phyloP scores from a whole-genome alignment of 768 basidiomycete species.

The Boletus sp. region DNA sequence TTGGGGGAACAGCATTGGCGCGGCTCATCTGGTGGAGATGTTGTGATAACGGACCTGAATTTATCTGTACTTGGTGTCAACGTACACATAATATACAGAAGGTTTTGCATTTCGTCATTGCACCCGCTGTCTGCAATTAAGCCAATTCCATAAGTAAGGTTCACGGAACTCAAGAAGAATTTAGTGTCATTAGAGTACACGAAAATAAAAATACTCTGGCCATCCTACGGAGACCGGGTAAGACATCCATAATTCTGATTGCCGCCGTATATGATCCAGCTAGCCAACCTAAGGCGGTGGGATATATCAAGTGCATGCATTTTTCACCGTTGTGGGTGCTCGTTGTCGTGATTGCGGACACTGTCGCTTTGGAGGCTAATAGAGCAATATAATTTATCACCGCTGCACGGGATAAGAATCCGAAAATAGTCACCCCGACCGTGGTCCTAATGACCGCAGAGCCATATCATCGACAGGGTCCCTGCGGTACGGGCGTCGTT shows the following conservation, averaged over 20 bases:
- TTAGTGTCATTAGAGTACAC: constrained; percentile 18
- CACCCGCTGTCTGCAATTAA: constrained; percentile 19
- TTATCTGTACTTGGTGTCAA: constrained; percentile 20
- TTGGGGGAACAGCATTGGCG: neutral
- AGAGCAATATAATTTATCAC: constrained; percentile 22
- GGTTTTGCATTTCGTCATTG: constrained; percentile 18
- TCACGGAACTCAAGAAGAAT: constrained; percentile 11
- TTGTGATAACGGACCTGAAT: constrained; percentile 25
- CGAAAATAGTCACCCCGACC: constrained; percentile 36
- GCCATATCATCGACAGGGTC: constrained; percentile 62
- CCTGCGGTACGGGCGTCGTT: constrained; percentile 58
- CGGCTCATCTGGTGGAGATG: neutral
- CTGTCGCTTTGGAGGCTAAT: constrained; percentile 15
- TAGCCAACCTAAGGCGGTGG: neutral
- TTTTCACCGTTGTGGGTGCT: constrained; percentile 5
- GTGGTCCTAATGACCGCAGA: constrained; percentile 47
- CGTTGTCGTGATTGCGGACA: constrained; percentile 5
- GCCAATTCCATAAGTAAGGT: constrained; percentile 21
- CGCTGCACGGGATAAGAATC: constrained; percentile 12
- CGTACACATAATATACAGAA: constrained; percentile 14
- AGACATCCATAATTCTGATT: neutral
- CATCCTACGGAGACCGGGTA: neutral
- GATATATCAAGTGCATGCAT: constrained; percentile 1
- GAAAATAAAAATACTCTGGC: constrained; percentile 1
- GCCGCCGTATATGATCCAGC: neutral